Percentiles rank a stretch among this genome's conserved stretches.
phyloP scores from a whole-genome alignment of 306 rosid genomes.

The Coriaria nepalensis region DNA sequence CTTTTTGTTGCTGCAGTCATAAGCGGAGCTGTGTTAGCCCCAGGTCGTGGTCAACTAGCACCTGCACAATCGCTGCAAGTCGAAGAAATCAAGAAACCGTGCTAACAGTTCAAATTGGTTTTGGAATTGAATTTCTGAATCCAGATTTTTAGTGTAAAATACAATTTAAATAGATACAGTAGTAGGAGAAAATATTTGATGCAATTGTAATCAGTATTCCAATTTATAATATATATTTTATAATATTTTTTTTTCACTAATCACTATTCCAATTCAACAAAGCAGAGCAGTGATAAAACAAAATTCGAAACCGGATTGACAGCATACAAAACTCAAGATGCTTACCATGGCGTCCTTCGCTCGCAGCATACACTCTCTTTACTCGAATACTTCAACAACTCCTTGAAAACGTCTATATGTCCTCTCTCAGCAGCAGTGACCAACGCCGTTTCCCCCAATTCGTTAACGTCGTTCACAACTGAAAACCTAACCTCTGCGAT shows the following conservation, averaged over 20 bases:
- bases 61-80: constrained; percentile 74
- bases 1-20: constrained; percentile 86
- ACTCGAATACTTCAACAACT: constrained; percentile 58
- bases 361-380: constrained; percentile 60
- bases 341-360: constrained; percentile 76
- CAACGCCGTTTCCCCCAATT: constrained; percentile 74
- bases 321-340: background rate
- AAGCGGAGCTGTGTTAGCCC: constrained; percentile 79
- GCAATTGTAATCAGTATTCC: too few species aligned
- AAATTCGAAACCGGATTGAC: background rate
- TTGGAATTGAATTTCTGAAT: too few species aligned
- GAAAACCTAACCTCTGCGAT: constrained; percentile 83
- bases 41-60: constrained; percentile 57
- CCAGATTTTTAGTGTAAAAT: too few species aligned
- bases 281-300: background rate
- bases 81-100: constrained; percentile 2
- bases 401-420: constrained; percentile 72
- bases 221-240: too few species aligned
- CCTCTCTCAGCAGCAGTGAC: constrained; percentile 87
- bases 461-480: constrained; percentile 79
- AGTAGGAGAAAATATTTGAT: too few species aligned
- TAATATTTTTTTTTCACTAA: too few species aligned
- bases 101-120: too few species aligned
- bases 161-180: too few species aligned
- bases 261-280: background rate